Evolutionary conservation across 306 rosid species (phyloP), one percentile per base, ranked within the genome.

Genomic region (Dryas octopetala): DNA sequence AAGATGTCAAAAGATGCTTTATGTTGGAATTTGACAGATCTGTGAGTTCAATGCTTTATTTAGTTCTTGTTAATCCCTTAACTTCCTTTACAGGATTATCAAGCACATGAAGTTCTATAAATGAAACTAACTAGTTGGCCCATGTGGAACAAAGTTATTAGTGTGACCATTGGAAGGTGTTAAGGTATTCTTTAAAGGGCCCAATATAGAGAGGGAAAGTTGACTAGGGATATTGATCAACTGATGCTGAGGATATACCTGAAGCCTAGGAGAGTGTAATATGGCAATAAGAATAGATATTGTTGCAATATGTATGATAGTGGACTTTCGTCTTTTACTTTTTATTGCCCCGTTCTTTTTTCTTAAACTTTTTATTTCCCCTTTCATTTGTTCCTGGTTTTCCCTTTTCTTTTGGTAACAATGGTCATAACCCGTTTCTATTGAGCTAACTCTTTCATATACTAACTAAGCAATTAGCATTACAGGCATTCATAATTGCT

Each of bases 21-120:
- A 95, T 95, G 99, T 83, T 95, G 86, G 99, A 95, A 59, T 95
- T 95, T 79, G 99, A 95, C 79, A 90, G 99, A 95, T 46, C 93
- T 70, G 97, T 95, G 86, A 89, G 97, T 90, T 74, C 53, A 9
- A 12, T 45, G 7, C 47, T 51, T 76, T 67, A 13, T 11, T 38
- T 32, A 47, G 44, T 32, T 8, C 16, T 61, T 74, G 19, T 62
- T 17, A 64, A 26, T 77, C 58, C 19, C 46, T 50, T 19, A 57
- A 52, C 70, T 38, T 74, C 62, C 4, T 0, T 16, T n/a, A 19
- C 59, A 9, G 16, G 16, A 61, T 45, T 61, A 68, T 70, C 19
- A 7, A 70, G 51, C 59, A 54, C 51, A 54, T 70, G 13, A 19
- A 57, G 17, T 48, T 43, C 13, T 23, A 23, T 23, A 23, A 23